Evolutionary conservation across 2,329 filamentous ascomycete species (phyloP).

Genomic region (Beauveria scarabaeidicola): DNA sequence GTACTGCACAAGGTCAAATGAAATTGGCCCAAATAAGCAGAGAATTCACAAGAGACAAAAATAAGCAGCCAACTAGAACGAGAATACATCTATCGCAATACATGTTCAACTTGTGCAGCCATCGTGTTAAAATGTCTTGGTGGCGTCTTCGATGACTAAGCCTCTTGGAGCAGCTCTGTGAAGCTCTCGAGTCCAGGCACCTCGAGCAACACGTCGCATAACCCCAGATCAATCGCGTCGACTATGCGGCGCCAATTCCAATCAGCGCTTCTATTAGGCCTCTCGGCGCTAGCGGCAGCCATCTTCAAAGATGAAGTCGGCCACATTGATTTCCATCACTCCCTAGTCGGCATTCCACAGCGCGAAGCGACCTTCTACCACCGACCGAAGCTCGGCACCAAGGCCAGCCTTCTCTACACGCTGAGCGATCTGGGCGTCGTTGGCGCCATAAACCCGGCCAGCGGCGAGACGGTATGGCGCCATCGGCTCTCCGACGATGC

Average conservation of each 20-base stretch:
- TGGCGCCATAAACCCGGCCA: slow-evolving; percentile 82
- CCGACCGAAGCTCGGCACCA: slow-evolving; percentile 69
- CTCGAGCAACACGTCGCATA: slow-evolving; percentile 3
- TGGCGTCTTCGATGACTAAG: slow-evolving; percentile 9
- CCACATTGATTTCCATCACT: slow-evolving; percentile 81
- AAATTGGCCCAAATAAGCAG: no score
- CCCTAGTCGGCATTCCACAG: slow-evolving; percentile 76
- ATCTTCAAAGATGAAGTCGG: slow-evolving; percentile 88
- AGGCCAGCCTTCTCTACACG: slow-evolving; percentile 84
- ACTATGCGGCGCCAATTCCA: slow-evolving; percentile 29
- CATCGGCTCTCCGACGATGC: slow-evolving; percentile 56
- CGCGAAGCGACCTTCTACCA: slow-evolving; percentile 90
- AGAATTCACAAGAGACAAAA: no score
- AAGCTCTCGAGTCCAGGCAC: neutral
- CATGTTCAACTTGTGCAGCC: neutral
- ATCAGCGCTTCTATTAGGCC: slow-evolving; percentile 29
- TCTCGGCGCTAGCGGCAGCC: slow-evolving; percentile 42
- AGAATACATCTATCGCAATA: neutral
- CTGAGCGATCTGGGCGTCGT: slow-evolving; percentile 76
- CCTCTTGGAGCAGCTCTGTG: neutral
- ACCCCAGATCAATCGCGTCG: slow-evolving; percentile 4
- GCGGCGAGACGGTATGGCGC: slow-evolving; percentile 78
- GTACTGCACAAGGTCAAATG: neutral
- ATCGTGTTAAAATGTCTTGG: neutral
- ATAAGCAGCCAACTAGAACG: no score